phyloP scores from a whole-genome alignment of 192 early-diverging fungal species.

The Backusella morwellensis region DNA sequence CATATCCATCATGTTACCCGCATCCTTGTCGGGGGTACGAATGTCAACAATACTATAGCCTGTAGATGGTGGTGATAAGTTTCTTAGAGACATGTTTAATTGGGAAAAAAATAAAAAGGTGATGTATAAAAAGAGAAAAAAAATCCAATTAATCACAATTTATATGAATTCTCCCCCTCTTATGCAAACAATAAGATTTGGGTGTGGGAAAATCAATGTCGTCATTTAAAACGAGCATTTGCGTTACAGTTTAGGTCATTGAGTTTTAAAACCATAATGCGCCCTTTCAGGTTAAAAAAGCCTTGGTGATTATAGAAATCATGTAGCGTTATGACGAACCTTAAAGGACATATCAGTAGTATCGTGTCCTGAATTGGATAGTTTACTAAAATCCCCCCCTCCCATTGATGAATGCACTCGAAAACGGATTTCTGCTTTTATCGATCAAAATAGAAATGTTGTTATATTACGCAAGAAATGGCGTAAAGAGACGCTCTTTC shows the following conservation, averaged over 20 bases:
- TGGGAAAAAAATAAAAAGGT: not conserved
- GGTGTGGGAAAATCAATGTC: not conserved
- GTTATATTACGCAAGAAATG: not conserved
- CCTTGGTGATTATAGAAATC: not conserved
- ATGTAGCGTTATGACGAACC: no score
- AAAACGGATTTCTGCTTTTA: not conserved
- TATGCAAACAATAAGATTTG: not conserved
- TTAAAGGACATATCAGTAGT: not conserved
- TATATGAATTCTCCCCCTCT: not conserved
- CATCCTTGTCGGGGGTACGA: not conserved
- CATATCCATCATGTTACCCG: not conserved
- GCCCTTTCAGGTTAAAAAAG: not conserved
- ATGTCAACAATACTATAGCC: constrained; percentile 6
- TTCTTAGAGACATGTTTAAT: not conserved
- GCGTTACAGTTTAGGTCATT: not conserved
- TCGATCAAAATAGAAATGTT: not conserved
- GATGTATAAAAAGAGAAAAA: not conserved
- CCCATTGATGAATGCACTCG: not conserved
- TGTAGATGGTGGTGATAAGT: constrained; percentile 4
- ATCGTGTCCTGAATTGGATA: not conserved
- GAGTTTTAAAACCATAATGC: not conserved
- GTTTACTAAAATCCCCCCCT: not conserved
- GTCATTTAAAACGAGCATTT: not conserved
- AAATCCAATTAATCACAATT: not conserved
- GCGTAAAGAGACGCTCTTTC: not conserved